Conservation (phyloP, 768 basidiomycete species). For the Rhizopogon vulgaris region DNA sequence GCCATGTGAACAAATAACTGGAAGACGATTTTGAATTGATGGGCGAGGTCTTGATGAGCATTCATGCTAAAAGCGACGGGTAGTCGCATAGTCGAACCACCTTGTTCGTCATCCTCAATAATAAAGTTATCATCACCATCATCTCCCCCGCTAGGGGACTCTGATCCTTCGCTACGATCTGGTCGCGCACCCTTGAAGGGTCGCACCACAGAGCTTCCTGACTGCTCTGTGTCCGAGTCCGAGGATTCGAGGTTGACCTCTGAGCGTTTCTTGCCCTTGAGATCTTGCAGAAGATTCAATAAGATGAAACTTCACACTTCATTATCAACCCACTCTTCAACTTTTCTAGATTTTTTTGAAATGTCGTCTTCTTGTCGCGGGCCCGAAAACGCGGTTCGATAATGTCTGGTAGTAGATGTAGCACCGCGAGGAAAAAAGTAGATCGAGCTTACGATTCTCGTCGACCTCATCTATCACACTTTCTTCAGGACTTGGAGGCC, state of each 20-base stretch:
- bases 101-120: conserved; percentile 57
- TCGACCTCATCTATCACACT: conserved; percentile 45
- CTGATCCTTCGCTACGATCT: conserved; percentile 29
- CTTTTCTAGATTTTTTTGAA: conserved; percentile 59
- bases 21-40: conserved; percentile 84
- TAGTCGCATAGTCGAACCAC: conserved; percentile 36
- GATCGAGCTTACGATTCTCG: conserved; percentile 42
- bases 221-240: conserved; percentile 27
- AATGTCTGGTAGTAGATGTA: conserved; percentile 39
- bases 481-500: conserved; percentile 37
- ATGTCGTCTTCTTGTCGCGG: conserved; percentile 52
- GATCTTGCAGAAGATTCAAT: conserved; percentile 4
- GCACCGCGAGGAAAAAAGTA: neutral
- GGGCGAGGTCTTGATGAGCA: conserved; percentile 64
- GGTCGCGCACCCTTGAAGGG: conserved; percentile 46
- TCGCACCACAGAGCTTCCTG: conserved; percentile 16
- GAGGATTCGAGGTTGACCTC: conserved; percentile 24
- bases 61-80: conserved; percentile 79
- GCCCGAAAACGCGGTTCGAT: conserved; percentile 57
- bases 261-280: conserved; percentile 40
- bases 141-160: conserved; percentile 29
- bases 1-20: conserved; percentile 84
- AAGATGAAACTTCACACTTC: conserved; percentile 1
- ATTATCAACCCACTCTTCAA: conserved; percentile 45
- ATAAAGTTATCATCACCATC: conserved; percentile 39